Conservation (phyloP, 768 basidiomycete genomes). For the Mycena belliarum region DNA sequence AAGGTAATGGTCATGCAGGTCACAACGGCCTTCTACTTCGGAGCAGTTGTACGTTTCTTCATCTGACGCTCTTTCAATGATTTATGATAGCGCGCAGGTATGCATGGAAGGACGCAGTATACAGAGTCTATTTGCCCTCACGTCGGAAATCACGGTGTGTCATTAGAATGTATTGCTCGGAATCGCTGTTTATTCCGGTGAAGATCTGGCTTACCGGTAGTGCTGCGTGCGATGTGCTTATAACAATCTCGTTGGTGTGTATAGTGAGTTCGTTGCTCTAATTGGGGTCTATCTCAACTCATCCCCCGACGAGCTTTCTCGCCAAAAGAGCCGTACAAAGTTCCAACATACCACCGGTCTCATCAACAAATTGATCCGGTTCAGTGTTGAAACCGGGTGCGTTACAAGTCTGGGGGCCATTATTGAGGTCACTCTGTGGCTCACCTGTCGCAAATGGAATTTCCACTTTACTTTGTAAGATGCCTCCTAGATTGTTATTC, state of each 20-base stretch:
- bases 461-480: constrained; percentile 22
- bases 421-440: constrained; percentile 17
- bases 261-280: not conserved
- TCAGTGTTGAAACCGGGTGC: constrained; percentile 20
- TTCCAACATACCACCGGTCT: constrained; percentile 24
- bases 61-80: no score
- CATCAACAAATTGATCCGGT: constrained; percentile 27
- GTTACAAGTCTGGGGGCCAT: constrained; percentile 17
- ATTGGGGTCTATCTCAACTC: not conserved
- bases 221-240: constrained; percentile 18
- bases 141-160: not conserved
- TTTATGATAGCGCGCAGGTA: not conserved
- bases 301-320: constrained; percentile 14
- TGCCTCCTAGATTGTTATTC: no score
- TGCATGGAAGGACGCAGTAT: not conserved
- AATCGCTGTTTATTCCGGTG: not conserved
- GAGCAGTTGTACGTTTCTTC: not conserved
- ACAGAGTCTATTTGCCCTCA: not conserved
- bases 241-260: constrained; percentile 29
- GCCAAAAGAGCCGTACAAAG: not conserved
- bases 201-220: constrained; percentile 20
- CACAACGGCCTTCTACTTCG: not conserved
- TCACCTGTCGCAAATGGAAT: constrained; percentile 15
- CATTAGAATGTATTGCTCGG: not conserved
- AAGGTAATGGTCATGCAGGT: not conserved